Evolutionary conservation across 768 basidiomycete genomes (phyloP), one percentile per base, ranked within the genome.

Genomic region (Leccinum longicurvipes): DNA sequence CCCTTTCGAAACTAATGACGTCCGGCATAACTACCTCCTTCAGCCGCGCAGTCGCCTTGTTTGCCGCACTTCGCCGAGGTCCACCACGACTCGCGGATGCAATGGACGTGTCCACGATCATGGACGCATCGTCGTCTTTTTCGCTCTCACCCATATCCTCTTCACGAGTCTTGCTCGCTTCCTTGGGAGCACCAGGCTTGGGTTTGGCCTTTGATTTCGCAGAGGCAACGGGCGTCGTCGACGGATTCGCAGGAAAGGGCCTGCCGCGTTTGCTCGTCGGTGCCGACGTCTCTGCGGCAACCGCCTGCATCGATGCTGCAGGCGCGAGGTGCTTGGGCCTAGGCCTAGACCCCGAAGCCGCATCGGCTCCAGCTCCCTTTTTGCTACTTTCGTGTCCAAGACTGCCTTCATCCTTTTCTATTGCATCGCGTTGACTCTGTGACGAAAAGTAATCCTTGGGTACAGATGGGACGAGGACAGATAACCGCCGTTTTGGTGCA

Each of bases 21-120:
- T 93, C 91, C 0, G 91, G 91, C 85, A 93, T 92, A 54, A 93
- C 74, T 50, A 74, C 73, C 8, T 80, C 73, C 44, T 74, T 75
- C 47, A 83, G 61, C 41, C 73, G 73, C 49, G 73, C 70, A 4
- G 68, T 74, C 9, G 82, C 83, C 52, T 73, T 81, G 70, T 65
- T 84, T 57, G 74, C 82, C 65, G 77, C 93, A 60, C 72, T 76
- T 62, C 78, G 84, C 73, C 76, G 24, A 70, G 54, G 56, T n/a
- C 67, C 65, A 1, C 47, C 48, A 29, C 65, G 69, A 15, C 52
- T 53, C 11, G 49, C 52, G 5, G 63, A 67, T 9, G 53, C 21
- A 14, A 55, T 19, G 1, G 64, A 47, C 4, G 42, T 14, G 21
- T 62, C 64, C 10, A 53, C 17, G 6, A 59, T 19, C 21, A 67